Percentiles rank a stretch among this genome's conserved stretches.
Evolutionary conservation across 2,329 filamentous ascomycete species (phyloP).

Genomic region (Phoma herbarum): DNA sequence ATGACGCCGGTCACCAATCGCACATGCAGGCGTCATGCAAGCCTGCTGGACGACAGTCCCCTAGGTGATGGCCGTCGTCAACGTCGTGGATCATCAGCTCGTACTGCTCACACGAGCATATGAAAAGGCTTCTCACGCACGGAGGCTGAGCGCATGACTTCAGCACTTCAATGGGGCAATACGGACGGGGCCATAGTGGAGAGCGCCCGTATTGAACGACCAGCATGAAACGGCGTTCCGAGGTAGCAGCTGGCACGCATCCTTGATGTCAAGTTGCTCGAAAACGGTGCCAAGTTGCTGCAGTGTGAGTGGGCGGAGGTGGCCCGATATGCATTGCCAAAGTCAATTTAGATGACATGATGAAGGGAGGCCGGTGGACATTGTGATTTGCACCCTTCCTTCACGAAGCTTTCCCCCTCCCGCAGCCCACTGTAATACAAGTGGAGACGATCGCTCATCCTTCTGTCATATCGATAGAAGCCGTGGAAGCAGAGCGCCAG

Average conservation of each 20-base stretch:
- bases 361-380: slow-evolving; percentile 15
- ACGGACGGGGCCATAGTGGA: slow-evolving; percentile 16
- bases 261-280: slow-evolving; percentile 27
- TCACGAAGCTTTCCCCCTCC: slow-evolving; percentile 3
- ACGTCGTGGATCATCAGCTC: not conserved
- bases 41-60: not conserved
- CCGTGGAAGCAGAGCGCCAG: not conserved
- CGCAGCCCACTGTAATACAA: slow-evolving; percentile 7
- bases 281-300: slow-evolving; percentile 11
- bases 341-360: slow-evolving; percentile 23
- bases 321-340: slow-evolving; percentile 13
- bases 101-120: slow-evolving; percentile 13
- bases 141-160: slow-evolving; percentile 18
- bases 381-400: slow-evolving; percentile 12
- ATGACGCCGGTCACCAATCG: not conserved
- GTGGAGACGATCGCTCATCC: slow-evolving; percentile 14
- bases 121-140: slow-evolving; percentile 2
- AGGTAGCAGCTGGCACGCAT: slow-evolving; percentile 15
- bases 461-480: slow-evolving; percentile 15
- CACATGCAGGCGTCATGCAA: not conserved
- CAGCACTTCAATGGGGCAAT: slow-evolving; percentile 19
- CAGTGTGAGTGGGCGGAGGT: slow-evolving; percentile 13
- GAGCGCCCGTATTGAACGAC: slow-evolving; percentile 18
- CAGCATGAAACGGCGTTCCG: slow-evolving; percentile 22
- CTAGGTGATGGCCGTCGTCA: slow-evolving; percentile 3